phyloP scores from a whole-genome alignment of 2,329 filamentous ascomycete species.

The Colletotrichum salicis region DNA sequence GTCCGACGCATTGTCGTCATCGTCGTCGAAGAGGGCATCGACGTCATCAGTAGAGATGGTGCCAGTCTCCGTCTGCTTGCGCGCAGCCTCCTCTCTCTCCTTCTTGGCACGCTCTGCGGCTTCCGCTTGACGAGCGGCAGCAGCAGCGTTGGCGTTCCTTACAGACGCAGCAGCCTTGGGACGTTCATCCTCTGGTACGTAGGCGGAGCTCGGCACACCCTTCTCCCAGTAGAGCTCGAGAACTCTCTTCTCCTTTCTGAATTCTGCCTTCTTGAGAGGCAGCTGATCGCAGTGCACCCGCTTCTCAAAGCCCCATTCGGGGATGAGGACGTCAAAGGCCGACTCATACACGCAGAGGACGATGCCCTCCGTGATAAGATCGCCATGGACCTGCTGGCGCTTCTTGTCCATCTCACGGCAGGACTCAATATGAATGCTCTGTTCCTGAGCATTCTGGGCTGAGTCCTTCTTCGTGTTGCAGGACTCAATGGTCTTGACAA shows the following conservation, averaged over 20 bases:
- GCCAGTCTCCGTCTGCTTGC: slow-evolving; percentile 93
- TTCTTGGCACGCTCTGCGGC: slow-evolving; percentile 83
- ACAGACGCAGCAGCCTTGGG: slow-evolving; percentile 83
- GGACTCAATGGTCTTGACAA: slow-evolving; percentile 92
- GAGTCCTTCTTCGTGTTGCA: slow-evolving; percentile 99
- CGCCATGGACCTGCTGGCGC: slow-evolving; percentile 85
- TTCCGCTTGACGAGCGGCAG: slow-evolving; percentile 82
- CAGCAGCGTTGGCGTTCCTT: slow-evolving; percentile 78
- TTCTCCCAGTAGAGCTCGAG: slow-evolving; percentile 99
- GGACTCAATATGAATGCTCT: slow-evolving; percentile 98
- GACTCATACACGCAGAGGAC: slow-evolving; percentile 98
- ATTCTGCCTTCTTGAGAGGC: slow-evolving; percentile 98
- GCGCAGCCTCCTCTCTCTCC: slow-evolving; percentile 89
- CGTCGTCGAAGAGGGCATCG: slow-evolving; percentile 95
- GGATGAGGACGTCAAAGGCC: slow-evolving; percentile 96
- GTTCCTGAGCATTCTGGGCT: slow-evolving; percentile 95
- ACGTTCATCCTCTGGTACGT: slow-evolving; percentile 95
- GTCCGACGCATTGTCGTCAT: slow-evolving; percentile 88
- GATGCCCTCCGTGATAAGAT: slow-evolving; percentile 94
- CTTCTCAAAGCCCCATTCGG: slow-evolving; percentile 99
- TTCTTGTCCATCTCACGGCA: slow-evolving; percentile 96
- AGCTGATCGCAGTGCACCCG: slow-evolving; percentile 98
- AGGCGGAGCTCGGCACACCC: slow-evolving; percentile 94
- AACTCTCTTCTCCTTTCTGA: slow-evolving; percentile 93
- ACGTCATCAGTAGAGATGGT: slow-evolving; percentile 94